Base-by-base conservation (phyloP, 169 alveolate species). In the Eimeria maxima region DNA sequence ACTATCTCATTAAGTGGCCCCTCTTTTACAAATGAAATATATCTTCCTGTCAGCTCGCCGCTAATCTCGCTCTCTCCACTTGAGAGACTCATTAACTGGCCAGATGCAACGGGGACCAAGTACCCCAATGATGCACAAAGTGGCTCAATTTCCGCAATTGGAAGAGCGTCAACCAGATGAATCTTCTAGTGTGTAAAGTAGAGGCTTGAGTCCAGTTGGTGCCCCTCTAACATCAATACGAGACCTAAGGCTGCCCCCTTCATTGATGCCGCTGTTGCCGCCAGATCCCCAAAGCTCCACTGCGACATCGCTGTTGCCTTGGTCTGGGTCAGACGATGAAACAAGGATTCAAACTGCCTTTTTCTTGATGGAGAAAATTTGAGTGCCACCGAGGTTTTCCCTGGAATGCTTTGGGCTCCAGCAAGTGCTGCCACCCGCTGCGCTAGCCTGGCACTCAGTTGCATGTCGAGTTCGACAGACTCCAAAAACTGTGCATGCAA, bases 231-330 rank as follows among this genome's bases (percentile, higher is more conserved):
- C n/a, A 33, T 33, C 5, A 10, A 27, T 33, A 27, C 45, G 13
- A 27, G 45, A 69, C 50, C 50, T 29, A 69, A 29, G 80, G 50
- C 80, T 69, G 80, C 50, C n/a, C 50, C 80, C 44, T 76, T 76
- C 87, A 76, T 76, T 38, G 55, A 0, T 6, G 65, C 87, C 20
- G 87, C 65, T 1, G 65, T 45, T 76, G 14, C 87, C 44, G 20
- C 87, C 65, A 76, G 33, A 11, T 76, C 87, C 13, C 13, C 60
- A 18, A n/a, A 76, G 3, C 13, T n/a, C 87, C 65, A 45, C 65
- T 44, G 87, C 47, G 87, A 42, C 44, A 13, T 44, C 1, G 65
- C 65, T 45, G 60, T n/a, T 44, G 60, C 87, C 60, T n/a, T 76
- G 57, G 38, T 29, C 18, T 14, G 16, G 27, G 11, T n/a, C 65